Evolutionary conservation across 345 rosid species (phyloP).

Genomic region (Camelina sativa): DNA sequence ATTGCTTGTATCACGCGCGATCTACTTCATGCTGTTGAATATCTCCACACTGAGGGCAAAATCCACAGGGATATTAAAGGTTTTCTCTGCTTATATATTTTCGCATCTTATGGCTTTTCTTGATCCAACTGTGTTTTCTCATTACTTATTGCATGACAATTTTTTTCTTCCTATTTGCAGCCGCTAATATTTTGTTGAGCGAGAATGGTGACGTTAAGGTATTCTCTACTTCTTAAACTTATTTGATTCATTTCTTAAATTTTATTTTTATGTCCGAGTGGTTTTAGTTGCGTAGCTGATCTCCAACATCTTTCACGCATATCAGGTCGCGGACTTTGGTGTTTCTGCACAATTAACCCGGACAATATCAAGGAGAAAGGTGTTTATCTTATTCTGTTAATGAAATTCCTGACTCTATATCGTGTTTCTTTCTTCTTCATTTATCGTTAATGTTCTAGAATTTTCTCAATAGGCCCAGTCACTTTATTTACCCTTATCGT

Average conservation of each 20-base stretch:
- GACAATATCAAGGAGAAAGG: constrained; percentile 99
- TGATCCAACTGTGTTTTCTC: constrained; percentile 19
- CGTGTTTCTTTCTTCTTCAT: constrained; percentile 12
- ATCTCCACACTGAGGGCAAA: constrained; percentile 91
- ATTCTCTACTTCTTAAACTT: constrained; percentile 36
- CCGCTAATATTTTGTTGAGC: constrained; percentile 90
- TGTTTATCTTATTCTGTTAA: constrained; percentile 43
- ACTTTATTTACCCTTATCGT: constrained; percentile 9
- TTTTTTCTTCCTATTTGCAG: constrained; percentile 54
- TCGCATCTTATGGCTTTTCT: too few species aligned
- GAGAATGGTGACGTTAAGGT: constrained; percentile 99
- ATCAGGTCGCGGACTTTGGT: constrained; percentile 99
- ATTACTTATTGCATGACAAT: constrained; percentile 40
- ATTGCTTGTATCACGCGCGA: constrained; percentile 91
- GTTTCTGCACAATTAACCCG: constrained; percentile 99
- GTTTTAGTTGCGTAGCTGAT: constrained; percentile 31
- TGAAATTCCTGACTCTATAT: constrained; percentile 24
- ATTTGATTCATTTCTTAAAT: constrained; percentile 9
- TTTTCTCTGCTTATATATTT: constrained; percentile 39
- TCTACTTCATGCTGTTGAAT: constrained; percentile 96
- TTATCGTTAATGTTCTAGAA: constrained; percentile 5
- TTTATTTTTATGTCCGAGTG: constrained; percentile 9
- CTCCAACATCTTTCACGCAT: constrained; percentile 36
- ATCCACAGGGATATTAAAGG: constrained; percentile 99
- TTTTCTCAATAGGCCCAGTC: constrained; percentile 3